A percentile compares a stretch with the other conserved stretches of the same genome.
Conservation (phyloP, 495 filamentous ascomycete species). For the Podospora pseudocomata region DNA sequence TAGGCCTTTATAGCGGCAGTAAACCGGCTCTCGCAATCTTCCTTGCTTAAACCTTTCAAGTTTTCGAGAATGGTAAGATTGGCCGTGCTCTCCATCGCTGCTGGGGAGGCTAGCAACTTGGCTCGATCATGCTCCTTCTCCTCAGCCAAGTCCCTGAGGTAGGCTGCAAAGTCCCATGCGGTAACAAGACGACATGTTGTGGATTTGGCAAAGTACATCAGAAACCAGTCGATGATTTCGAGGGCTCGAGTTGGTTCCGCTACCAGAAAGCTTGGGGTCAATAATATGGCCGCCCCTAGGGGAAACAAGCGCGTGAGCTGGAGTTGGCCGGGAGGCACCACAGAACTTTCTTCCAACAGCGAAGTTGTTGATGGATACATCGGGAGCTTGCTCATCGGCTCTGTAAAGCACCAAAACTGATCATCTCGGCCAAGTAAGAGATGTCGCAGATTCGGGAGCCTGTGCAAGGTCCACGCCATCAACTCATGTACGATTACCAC, state of each 20-base stretch:
- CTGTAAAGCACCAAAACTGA: conserved; percentile 34
- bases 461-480: conserved; percentile 27
- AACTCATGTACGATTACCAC: conserved; percentile 38
- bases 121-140: conserved; percentile 38
- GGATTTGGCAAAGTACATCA: conserved; percentile 24
- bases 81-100: conserved; percentile 18
- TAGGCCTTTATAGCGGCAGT: conserved; percentile 21
- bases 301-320: conserved; percentile 55
- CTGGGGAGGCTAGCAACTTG: conserved; percentile 12
- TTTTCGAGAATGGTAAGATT: conserved; percentile 3
- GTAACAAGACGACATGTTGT: conserved; percentile 32
- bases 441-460: conserved; percentile 26
- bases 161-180: conserved; percentile 41
- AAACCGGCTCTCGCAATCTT: conserved; percentile 29
- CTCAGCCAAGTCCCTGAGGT: conserved; percentile 38
- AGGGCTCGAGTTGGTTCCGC: conserved; percentile 48
- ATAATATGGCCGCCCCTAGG: conserved; percentile 52
- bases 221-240: conserved; percentile 58
- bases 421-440: conserved; percentile 20
- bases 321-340: conserved; percentile 26
- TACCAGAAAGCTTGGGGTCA: conserved; percentile 62
- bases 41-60: conserved; percentile 25
- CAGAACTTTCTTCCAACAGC: background rate
- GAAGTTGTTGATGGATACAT: conserved; percentile 26
- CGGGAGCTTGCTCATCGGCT: conserved; percentile 22